These are phyloP conservation scores for Mycena citricolor DNA, from an alignment of 1,284 basidiomycete species.

Conservation along the genomic window DNA sequence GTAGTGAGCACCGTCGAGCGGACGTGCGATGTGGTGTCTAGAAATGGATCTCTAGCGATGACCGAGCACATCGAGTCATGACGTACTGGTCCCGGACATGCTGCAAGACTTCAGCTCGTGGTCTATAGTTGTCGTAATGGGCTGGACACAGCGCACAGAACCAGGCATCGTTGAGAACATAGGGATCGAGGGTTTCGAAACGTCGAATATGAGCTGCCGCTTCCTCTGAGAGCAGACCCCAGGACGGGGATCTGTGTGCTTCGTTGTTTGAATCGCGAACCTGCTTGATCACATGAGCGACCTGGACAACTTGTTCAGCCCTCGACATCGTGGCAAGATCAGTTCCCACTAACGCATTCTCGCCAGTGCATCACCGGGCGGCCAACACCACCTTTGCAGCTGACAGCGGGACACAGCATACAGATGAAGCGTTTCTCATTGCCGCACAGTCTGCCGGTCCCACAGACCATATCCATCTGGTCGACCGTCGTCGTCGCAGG, in stretches of 20 bases:
- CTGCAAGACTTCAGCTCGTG: background rate
- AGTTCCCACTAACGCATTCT: conserved; percentile 17
- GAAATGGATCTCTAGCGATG: background rate
- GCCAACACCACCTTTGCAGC: conserved; percentile 5
- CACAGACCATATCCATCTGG: conserved; percentile 16
- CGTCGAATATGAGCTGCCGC: conserved; percentile 9
- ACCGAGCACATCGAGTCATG: background rate
- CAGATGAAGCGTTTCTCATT: conserved; percentile 16
- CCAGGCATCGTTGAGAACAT: conserved; percentile 8
- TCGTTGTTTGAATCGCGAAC: conserved; percentile 1
- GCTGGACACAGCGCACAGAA: conserved; percentile 10
- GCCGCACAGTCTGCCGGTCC: background rate
- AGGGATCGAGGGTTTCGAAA: conserved; percentile 12
- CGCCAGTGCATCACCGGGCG: conserved; percentile 17
- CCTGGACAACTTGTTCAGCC: background rate
- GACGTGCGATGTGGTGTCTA: conserved; percentile 10
- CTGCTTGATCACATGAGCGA: conserved; percentile 14
- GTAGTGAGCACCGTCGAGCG: conserved; percentile 5
- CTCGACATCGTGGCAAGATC: background rate
- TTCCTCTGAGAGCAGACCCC: conserved; percentile 12
- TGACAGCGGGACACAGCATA: conserved; percentile 5
- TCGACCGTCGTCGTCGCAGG: conserved; percentile 5
- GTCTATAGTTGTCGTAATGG: conserved; percentile 7
- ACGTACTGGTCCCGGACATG: conserved; percentile 9
- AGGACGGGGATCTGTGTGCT: conserved; percentile 10